phyloP scores from a whole-genome alignment of 768 basidiomycete genomes.

The Cystofilobasidium ferigula region DNA sequence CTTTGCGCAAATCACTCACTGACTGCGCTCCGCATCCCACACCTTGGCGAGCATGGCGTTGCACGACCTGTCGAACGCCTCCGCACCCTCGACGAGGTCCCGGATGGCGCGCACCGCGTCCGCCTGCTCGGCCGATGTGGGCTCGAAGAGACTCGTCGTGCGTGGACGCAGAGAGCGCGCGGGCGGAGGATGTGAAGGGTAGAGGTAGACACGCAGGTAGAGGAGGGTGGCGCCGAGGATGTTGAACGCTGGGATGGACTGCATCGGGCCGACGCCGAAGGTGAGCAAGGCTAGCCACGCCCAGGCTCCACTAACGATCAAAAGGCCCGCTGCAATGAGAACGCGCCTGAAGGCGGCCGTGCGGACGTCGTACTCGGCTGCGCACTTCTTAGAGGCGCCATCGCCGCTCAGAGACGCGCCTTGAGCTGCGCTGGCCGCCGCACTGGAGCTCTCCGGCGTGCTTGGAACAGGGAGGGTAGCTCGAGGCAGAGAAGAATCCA shows the following conservation, averaged over 20 bases:
- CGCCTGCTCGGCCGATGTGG: neutral
- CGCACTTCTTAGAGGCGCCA: no score
- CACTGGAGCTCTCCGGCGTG: no score
- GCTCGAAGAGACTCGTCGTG: neutral
- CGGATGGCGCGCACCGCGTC: neutral
- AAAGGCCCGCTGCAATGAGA: no score
- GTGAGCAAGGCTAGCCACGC: no score
- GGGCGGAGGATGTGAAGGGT: neutral
- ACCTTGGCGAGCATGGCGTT: neutral
- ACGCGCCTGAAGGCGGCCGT: neutral
- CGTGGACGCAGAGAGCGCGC: neutral
- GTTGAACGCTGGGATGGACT: no score
- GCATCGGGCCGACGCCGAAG: no score
- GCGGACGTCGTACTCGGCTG: no score
- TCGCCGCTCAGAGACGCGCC: no score
- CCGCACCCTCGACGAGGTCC: conserved; percentile 8
- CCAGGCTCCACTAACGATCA: no score
- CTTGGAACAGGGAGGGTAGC: neutral
- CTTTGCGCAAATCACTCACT: conserved; percentile 3
- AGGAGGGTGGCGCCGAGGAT: no score
- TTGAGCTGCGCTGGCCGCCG: neutral
- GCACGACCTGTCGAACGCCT: conserved; percentile 11
- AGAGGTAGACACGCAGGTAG: no score
- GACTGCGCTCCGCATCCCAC: neutral
- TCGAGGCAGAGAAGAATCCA: conserved; percentile 11